Evolutionary conservation across 805 yeast genomes (phyloP).

Genomic region (Cyberlindnera subsufficiens): DNA sequence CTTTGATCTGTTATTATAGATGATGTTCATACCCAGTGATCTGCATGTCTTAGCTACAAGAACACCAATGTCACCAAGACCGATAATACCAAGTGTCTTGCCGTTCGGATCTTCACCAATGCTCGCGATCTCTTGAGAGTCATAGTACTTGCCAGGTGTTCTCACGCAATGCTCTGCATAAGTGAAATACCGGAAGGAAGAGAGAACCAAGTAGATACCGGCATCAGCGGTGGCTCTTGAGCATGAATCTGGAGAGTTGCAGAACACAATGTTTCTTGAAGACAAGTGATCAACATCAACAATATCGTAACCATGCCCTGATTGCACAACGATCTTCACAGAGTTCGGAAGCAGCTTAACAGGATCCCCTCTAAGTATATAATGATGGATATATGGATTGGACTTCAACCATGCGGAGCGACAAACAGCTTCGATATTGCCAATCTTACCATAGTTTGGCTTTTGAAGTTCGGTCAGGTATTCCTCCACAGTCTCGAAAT

Average conservation of each 20-base stretch:
- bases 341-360: slow-evolving; percentile 28
- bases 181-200: slow-evolving; percentile 30
- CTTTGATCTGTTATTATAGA: slow-evolving; percentile 34
- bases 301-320: slow-evolving; percentile 36
- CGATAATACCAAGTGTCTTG: slow-evolving; percentile 39
- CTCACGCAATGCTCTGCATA: slow-evolving; percentile 34
- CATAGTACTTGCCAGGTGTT: slow-evolving; percentile 27
- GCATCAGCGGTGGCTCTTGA: slow-evolving; percentile 36
- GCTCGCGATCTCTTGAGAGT: slow-evolving; percentile 25
- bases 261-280: slow-evolving; percentile 27
- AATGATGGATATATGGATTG: slow-evolving; percentile 32
- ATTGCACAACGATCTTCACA: slow-evolving; percentile 30
- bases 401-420: slow-evolving; percentile 35
- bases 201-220: slow-evolving; percentile 28
- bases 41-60: slow-evolving; percentile 36
- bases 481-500: slow-evolving; percentile 29
- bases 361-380: slow-evolving; percentile 29
- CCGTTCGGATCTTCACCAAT: slow-evolving; percentile 36
- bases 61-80: slow-evolving; percentile 42
- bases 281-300: slow-evolving; percentile 33
- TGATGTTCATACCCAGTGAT: slow-evolving; percentile 38
- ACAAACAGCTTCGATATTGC: slow-evolving; percentile 31
- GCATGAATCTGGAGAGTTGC: slow-evolving; percentile 35
- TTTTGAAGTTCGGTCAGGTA: slow-evolving; percentile 29
- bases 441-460: slow-evolving; percentile 30